phyloP scores from a whole-genome alignment of 768 basidiomycete genomes.

The Russula lepida region DNA sequence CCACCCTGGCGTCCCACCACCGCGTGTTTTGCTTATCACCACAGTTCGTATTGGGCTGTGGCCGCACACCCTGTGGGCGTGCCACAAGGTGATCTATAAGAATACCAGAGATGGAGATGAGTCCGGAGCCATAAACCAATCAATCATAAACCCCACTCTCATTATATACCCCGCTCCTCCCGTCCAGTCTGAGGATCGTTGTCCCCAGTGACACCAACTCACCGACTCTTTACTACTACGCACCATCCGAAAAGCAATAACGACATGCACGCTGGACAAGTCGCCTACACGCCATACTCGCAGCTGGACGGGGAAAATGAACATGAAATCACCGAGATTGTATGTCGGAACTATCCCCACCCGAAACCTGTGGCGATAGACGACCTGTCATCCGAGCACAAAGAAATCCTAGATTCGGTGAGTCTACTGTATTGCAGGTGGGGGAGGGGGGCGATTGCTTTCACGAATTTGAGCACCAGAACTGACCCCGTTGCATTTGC shows the following conservation, averaged over 20 bases:
- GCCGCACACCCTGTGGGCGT: conserved; percentile 8
- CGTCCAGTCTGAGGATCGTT: not conserved
- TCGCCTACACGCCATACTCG: not conserved
- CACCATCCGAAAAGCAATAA: not conserved
- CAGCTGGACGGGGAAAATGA: conserved; percentile 10
- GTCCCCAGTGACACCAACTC: not conserved
- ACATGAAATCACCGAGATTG: not conserved
- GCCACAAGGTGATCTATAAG: conserved; percentile 14
- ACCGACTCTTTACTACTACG: not conserved
- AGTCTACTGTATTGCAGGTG: not conserved
- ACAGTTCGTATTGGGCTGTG: conserved; percentile 14
- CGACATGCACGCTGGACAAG: conserved; percentile 3
- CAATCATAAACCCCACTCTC: not conserved
- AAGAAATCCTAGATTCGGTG: conserved; percentile 7
- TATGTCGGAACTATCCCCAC: conserved; percentile 7
- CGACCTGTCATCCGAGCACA: conserved; percentile 1
- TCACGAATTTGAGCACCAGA: not conserved
- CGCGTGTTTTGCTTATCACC: conserved; percentile 14
- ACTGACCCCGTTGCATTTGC: not conserved
- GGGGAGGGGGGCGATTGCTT: not conserved
- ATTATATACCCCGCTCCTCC: not conserved
- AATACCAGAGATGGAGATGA: not conserved
- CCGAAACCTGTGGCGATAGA: conserved; percentile 8
- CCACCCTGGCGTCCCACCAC: not conserved
- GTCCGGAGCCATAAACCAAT: not conserved